Percentiles rank a stretch among this genome's conserved stretches.
phyloP scores from a whole-genome alignment of 441 rosid genomes.

The Biscutella laevigata region DNA sequence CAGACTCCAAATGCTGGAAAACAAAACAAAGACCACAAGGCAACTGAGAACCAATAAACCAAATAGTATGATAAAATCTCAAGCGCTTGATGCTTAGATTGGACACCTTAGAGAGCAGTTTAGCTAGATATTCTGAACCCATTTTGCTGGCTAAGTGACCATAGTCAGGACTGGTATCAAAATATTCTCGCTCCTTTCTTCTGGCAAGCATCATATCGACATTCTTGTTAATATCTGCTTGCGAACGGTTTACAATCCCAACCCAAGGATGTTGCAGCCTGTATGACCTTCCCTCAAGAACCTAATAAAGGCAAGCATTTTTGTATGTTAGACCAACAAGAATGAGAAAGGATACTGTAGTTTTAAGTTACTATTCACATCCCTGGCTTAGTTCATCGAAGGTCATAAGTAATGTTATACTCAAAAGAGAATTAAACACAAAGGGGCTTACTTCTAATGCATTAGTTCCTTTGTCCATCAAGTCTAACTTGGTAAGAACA shows the following conservation, averaged over 20 bases:
- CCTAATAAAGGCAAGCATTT: constrained; percentile 33
- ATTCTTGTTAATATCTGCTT: constrained; percentile 90
- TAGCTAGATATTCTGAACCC: constrained; percentile 97
- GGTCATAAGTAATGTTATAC: background rate
- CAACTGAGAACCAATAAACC: background rate
- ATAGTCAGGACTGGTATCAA: constrained; percentile 92
- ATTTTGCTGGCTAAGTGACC: constrained; percentile 84
- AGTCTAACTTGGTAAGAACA: constrained; percentile 83
- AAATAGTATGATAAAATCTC: background rate
- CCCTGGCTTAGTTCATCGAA: background rate
- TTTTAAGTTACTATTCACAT: background rate
- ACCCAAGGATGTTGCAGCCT: constrained; percentile 94
- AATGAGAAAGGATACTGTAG: background rate
- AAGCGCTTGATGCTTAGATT: background rate
- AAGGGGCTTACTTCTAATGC: constrained; percentile 42
- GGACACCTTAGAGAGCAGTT: constrained; percentile 78
- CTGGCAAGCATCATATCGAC: constrained; percentile 92
- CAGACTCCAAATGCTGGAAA: constrained; percentile 78
- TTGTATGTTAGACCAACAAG: background rate
- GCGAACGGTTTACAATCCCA: constrained; percentile 96
- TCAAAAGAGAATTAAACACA: too few species aligned
- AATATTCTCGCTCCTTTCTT: constrained; percentile 82
- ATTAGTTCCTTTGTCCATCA: constrained; percentile 97
- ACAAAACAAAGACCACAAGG: background rate
- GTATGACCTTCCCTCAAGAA: constrained; percentile 91